Evolutionary conservation across 2,329 filamentous ascomycete genomes (phyloP).

Genomic region (Macroventuria anomochaeta): DNA sequence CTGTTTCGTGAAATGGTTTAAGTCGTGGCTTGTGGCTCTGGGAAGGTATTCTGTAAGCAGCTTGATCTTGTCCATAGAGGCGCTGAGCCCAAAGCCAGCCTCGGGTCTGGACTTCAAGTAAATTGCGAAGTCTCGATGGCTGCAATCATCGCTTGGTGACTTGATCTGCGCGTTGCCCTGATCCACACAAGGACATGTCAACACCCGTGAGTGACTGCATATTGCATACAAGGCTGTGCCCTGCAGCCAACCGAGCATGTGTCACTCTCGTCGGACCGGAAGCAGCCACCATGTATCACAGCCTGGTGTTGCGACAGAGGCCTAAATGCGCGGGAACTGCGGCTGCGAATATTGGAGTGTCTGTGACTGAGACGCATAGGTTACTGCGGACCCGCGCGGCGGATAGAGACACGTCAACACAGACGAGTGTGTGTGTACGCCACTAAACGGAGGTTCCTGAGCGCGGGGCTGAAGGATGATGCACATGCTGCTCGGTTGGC

Average conservation of each 20-base stretch:
- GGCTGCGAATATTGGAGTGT: neutral
- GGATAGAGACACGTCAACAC: slow-evolving; percentile 11
- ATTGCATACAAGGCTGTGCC: slow-evolving; percentile 2
- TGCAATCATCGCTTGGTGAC: neutral
- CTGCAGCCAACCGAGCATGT: neutral
- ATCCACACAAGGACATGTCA: neutral
- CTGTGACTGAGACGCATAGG: slow-evolving; percentile 2
- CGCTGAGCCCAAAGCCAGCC: neutral
- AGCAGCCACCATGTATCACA: slow-evolving; percentile 2
- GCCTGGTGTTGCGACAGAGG: slow-evolving; percentile 1
- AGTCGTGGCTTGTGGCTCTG: too few relatives aligned
- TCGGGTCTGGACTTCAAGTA: neutral
- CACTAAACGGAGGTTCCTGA: slow-evolving; percentile 16
- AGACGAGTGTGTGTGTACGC: slow-evolving; percentile 4
- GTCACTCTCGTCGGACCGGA: slow-evolving; percentile 1
- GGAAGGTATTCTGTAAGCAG: too few relatives aligned
- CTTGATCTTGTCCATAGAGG: too few relatives aligned
- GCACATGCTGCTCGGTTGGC: slow-evolving; percentile 32
- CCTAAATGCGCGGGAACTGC: slow-evolving; percentile 1
- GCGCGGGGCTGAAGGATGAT: slow-evolving; percentile 29
- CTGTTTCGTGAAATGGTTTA: too few relatives aligned
- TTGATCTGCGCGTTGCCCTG: neutral
- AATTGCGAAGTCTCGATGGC: neutral
- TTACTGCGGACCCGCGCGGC: neutral
- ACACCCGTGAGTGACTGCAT: neutral